Evolutionary conservation across 345 rosid genomes (phyloP), one percentile per base, ranked within the genome.

Genomic region (Aurinia saxatilis): DNA sequence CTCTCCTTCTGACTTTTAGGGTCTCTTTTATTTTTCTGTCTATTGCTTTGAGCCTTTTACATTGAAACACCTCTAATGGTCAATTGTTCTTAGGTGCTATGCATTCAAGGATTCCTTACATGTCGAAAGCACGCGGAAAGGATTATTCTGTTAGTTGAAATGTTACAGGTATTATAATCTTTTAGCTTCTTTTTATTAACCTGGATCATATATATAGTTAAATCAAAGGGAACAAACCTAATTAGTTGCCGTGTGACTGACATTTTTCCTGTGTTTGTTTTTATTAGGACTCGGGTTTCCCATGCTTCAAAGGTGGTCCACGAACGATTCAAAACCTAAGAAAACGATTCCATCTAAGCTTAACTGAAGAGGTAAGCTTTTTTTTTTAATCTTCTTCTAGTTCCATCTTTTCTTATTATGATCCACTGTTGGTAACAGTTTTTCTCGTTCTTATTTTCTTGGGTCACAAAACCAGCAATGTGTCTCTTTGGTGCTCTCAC

Each of bases 121-220:
- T 93, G 99, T 63, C 83, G 99, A 46, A 93, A 93, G 79, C 99
- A 93, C 64, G 99, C 96, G 0, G 99, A 93, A 65, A 92, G 99
- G 56, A 75, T 93, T 65, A 86, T 93, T 73, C 93, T 93, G 52
- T 92, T 95, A 38, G 92, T 88, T 67, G 99, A 95, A 84, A 95
- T 95, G 99, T 77, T 95, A 83, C 99, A 90, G 99, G 99, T 90
- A 73, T 67, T 47, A 11, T 39, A 18, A 50, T 67, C 46, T 21
- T 61, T 30, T 39, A 17, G 39, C 53, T 56, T 63, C 48, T 48
- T 18, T 47, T 18, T 7, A 40, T 36, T 16, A 63, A 51, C 51
- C 12, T 2, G 64, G 45, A 37, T 2, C 2, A 21, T 36, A 6
- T 51, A 1, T 27, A 17, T 5, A 17, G 44, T 68, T 51, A 30